A percentile compares a stretch with the other conserved stretches of the same genome.
Evolutionary conservation across 352 stramenopile genomes (phyloP).

Genomic region (Phytophthora colocasiae): DNA sequence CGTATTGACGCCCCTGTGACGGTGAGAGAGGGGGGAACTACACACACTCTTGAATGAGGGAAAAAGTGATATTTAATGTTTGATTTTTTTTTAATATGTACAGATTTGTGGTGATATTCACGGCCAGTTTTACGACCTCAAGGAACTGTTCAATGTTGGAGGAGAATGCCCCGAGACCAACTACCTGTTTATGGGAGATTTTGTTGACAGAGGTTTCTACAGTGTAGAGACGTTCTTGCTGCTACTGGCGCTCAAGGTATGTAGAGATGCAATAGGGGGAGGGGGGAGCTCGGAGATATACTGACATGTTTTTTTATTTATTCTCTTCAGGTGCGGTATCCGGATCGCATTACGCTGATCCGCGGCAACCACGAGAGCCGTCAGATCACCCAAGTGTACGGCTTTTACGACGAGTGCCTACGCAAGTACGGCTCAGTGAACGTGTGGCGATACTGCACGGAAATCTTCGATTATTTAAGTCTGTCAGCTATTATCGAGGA

Average conservation of each 20-base stretch:
- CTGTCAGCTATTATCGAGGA: constrained; percentile 99
- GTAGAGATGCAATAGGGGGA: not conserved
- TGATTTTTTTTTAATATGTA: constrained; percentile 16
- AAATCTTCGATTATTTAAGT: constrained; percentile 99
- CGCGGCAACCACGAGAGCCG: constrained; percentile 99
- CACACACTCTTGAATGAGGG: constrained; percentile 4
- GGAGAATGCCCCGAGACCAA: constrained; percentile 99
- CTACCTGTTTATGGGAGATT: constrained; percentile 99
- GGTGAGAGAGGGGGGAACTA: constrained; percentile 62
- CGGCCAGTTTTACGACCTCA: constrained; percentile 99
- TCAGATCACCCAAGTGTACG: constrained; percentile 99
- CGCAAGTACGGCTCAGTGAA: constrained; percentile 98
- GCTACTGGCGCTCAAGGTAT: constrained; percentile 97
- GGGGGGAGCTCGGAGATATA: not conserved
- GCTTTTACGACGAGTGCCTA: constrained; percentile 99
- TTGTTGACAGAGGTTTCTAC: constrained; percentile 99
- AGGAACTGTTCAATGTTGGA: constrained; percentile 98
- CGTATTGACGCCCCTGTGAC: constrained; percentile 98
- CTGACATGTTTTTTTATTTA: constrained; percentile 1
- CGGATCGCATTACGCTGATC: constrained; percentile 99
- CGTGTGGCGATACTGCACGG: constrained; percentile 99
- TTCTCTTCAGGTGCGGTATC: constrained; percentile 92
- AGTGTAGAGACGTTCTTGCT: constrained; percentile 99
- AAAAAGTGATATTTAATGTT: constrained; percentile 12
- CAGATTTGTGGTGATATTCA: constrained; percentile 99